Evolutionary conservation across 352 stramenopile species (phyloP).

Genomic region (Albugo candida): DNA sequence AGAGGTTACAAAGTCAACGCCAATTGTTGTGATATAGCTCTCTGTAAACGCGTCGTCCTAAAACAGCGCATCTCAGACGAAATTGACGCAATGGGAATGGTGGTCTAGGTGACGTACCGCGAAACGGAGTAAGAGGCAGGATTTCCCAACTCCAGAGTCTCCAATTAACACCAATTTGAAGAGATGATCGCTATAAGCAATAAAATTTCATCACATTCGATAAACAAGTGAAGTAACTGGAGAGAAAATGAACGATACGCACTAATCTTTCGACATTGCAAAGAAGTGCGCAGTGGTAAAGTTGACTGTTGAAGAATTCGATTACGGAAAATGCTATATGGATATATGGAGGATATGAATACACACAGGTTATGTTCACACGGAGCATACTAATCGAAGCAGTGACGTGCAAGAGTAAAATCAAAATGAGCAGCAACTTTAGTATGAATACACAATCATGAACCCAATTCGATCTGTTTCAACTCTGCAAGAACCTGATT

Average conservation of each 20-base stretch:
- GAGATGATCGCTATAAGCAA: constrained; percentile 85
- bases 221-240: no score
- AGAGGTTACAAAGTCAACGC: constrained; percentile 93
- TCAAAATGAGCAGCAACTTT: no score
- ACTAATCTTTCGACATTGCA: no score
- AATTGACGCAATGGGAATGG: background rate
- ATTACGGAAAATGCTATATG: no score
- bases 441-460: no score
- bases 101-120: constrained; percentile 14
- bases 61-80: background rate
- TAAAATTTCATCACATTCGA: background rate
- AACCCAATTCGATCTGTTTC: constrained; percentile 60
- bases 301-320: no score
- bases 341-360: no score
- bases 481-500: constrained; percentile 79
- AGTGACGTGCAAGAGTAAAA: no score
- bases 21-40: constrained; percentile 99
- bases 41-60: constrained; percentile 97
- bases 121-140: constrained; percentile 97
- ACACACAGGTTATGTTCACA: no score
- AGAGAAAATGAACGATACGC: no score
- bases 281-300: no score
- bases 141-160: constrained; percentile 96
- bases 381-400: no score
- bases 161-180: constrained; percentile 97